Conservation (phyloP, 179 eudicot species). For the Beta macrorhiza region DNA sequence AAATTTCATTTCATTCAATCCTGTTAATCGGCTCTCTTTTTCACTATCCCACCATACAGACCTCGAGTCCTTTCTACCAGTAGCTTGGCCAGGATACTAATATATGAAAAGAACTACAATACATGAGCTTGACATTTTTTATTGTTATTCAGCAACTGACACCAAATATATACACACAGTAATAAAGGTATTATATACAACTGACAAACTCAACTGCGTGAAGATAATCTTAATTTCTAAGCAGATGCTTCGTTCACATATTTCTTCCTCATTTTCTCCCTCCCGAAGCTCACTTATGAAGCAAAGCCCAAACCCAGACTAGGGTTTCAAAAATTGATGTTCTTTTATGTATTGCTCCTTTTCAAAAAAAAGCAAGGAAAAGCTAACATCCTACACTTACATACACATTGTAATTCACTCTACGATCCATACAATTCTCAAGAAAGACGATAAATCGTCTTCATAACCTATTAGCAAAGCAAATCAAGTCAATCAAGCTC, state of each 20-base stretch:
- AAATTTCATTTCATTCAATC: not conserved
- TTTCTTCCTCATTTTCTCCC: not conserved
- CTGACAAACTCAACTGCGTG: no score
- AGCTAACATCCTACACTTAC: not conserved
- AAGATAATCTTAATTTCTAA: not conserved
- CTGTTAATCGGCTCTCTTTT: not conserved
- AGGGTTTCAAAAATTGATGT: not conserved
- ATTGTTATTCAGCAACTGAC: not conserved
- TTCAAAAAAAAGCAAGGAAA: not conserved
- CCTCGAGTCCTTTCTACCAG: not conserved
- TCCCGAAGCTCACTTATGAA: not conserved
- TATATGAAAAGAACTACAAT: not conserved
- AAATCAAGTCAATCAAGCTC: not conserved
- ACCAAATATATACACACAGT: no score
- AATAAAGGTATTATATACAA: no score
- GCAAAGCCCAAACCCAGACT: not conserved
- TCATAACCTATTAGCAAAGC: not conserved
- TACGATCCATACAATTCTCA: not conserved
- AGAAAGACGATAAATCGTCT: not conserved
- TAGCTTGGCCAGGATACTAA: not conserved
- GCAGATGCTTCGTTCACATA: not conserved
- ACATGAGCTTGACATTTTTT: not conserved
- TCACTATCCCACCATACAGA: slow-evolving; percentile 1
- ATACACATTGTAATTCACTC: not conserved
- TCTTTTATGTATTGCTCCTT: not conserved